phyloP scores from a whole-genome alignment of 2,329 filamentous ascomycete species.

The Rutstroemia sp. region DNA sequence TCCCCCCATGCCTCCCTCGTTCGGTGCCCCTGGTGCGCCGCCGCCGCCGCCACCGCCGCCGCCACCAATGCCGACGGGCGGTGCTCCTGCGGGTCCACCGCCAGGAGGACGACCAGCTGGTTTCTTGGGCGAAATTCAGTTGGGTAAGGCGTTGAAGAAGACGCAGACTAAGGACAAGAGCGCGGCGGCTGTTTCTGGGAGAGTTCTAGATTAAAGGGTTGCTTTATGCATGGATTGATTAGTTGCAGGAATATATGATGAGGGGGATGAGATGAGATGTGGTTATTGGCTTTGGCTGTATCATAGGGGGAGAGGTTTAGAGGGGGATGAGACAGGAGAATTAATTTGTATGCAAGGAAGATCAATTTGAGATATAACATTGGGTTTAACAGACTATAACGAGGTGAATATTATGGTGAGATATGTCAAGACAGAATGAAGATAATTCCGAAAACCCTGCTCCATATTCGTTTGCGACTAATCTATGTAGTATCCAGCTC shows the following conservation, averaged over 20 bases:
- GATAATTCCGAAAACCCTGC: too few species aligned
- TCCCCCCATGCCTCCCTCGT: slow-evolving; percentile 38
- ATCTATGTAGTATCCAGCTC: too few species aligned
- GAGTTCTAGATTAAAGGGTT: slow-evolving; percentile 45
- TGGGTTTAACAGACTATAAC: too few species aligned
- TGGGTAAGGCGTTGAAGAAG: slow-evolving; percentile 75
- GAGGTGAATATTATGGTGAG: too few species aligned
- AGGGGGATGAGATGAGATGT: neutral
- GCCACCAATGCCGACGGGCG: slow-evolving; percentile 36
- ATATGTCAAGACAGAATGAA: too few species aligned
- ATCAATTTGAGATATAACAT: neutral
- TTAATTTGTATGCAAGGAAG: neutral
- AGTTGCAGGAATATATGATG: neutral
- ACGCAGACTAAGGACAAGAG: slow-evolving; percentile 86
- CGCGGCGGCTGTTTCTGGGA: slow-evolving; percentile 62
- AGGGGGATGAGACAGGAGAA: neutral
- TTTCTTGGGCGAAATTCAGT: slow-evolving; percentile 76
- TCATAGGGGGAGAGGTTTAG: neutral
- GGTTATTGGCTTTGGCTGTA: neutral
- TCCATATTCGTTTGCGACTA: too few species aligned
- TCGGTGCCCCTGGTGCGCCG: slow-evolving; percentile 35
- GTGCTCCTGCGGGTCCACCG: slow-evolving; percentile 18
- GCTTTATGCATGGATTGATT: neutral
- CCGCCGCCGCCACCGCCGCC: slow-evolving; percentile 27
- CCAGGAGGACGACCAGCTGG: slow-evolving; percentile 44